These are phyloP conservation scores for Sporisorium graminicola DNA, from an alignment of 1,284 basidiomycete genomes.

Conservation along the genomic window DNA sequence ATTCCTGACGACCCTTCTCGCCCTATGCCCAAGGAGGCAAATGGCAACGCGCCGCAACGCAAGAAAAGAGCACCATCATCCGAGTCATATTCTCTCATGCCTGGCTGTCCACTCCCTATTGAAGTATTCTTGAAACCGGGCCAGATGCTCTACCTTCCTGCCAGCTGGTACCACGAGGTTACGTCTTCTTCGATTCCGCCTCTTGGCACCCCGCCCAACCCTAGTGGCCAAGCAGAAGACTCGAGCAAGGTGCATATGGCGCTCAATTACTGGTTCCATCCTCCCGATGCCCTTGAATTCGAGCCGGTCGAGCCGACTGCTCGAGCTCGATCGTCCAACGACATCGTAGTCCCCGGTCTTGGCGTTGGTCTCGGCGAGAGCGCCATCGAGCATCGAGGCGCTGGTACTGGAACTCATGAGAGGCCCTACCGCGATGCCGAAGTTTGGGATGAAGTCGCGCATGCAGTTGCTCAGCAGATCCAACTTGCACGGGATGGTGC, in stretches of 20 bases:
- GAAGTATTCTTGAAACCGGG: slow-evolving; percentile 63
- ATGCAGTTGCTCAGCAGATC: slow-evolving; percentile 36
- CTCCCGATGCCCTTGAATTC: slow-evolving; percentile 58
- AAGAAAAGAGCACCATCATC: slow-evolving; percentile 13
- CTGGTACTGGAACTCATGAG: slow-evolving; percentile 30
- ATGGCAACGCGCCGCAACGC: slow-evolving; percentile 1
- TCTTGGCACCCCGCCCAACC: slow-evolving; percentile 3
- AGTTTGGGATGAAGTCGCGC: slow-evolving; percentile 60
- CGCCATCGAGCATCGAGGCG: slow-evolving; percentile 23
- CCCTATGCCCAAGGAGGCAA: slow-evolving; percentile 1
- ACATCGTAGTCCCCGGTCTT: slow-evolving; percentile 15
- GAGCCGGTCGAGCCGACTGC: slow-evolving; percentile 27
- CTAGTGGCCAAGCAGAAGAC: neutral
- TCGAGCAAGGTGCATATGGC: slow-evolving; percentile 63
- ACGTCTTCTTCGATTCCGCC: slow-evolving; percentile 54
- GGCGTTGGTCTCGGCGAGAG: slow-evolving; percentile 36
- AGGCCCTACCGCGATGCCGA: slow-evolving; percentile 63
- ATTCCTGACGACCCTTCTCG: slow-evolving; percentile 39
- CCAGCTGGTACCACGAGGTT: slow-evolving; percentile 69
- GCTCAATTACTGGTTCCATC: slow-evolving; percentile 69
- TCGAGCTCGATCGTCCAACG: slow-evolving; percentile 21
- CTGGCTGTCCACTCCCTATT: slow-evolving; percentile 61
- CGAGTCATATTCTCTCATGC: slow-evolving; percentile 19
- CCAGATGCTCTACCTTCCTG: slow-evolving; percentile 69
- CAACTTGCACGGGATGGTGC: slow-evolving; percentile 19